Conservation (phyloP, 208 protist species). For the Acanthamoeba royreba region DNA sequence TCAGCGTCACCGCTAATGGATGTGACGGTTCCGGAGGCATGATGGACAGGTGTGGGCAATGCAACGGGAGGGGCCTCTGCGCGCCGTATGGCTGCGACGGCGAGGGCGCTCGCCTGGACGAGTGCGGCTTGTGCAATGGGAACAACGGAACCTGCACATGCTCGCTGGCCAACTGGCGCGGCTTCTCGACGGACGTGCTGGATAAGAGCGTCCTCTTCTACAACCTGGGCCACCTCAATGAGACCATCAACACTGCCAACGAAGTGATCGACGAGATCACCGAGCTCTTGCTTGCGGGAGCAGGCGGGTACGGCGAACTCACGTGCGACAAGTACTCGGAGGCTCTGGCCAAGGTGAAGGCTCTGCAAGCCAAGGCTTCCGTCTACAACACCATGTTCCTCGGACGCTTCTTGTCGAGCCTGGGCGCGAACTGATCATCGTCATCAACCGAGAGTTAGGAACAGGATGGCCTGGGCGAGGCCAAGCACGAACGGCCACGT, state of each 20-base stretch:
- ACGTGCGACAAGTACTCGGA: neutral
- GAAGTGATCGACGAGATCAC: neutral
- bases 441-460: too few relatives aligned
- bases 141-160: neutral
- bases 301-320: neutral
- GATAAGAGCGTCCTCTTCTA: neutral
- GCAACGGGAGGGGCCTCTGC: neutral
- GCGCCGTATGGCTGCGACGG: neutral
- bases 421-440: too few relatives aligned
- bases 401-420: neutral
- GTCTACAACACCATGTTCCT: neutral
- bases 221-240: neutral
- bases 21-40: neutral
- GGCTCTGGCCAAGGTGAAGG: neutral
- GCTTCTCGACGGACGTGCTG: neutral
- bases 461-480: too few relatives aligned
- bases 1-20: neutral
- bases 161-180: neutral
- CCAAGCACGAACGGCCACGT: too few relatives aligned
- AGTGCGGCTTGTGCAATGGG: neutral
- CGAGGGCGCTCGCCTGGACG: neutral
- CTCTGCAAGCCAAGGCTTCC: neutral
- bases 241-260: neutral
- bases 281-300: neutral
- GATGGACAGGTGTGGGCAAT: neutral